phyloP scores from a whole-genome alignment of 108 stramenopile species.

The Pseudonitzschia delicatissima region DNA sequence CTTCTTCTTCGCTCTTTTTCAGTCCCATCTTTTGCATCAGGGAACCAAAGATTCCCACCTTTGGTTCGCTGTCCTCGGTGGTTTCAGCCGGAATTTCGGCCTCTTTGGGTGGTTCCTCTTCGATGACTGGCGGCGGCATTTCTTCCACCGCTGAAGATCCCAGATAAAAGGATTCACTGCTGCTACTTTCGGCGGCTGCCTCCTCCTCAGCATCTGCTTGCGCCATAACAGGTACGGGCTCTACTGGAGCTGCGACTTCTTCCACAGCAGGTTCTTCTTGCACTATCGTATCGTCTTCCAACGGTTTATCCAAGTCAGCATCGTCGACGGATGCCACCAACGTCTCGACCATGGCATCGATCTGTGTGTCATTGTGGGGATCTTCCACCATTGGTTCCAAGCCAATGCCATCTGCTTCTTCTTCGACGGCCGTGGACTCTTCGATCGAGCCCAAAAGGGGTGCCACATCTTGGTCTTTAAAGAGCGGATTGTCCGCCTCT shows the following conservation, averaged over 20 bases:
- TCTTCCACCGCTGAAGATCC: conserved; percentile 9
- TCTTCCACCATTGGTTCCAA: conserved; percentile 1
- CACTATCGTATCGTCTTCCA: neutral
- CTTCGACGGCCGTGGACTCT: neutral
- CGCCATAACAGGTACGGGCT: neutral
- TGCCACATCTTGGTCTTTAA: neutral
- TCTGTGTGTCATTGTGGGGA: neutral
- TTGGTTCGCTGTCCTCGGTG: neutral
- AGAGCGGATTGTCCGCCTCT: conserved; percentile 15
- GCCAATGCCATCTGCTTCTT: neutral
- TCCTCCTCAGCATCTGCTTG: neutral
- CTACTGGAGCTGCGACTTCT: neutral
- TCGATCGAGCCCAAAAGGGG: too few species aligned
- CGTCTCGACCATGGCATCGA: conserved; percentile 10
- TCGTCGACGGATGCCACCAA: conserved; percentile 5
- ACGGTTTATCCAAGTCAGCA: neutral
- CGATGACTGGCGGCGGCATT: neutral
- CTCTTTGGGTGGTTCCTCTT: neutral
- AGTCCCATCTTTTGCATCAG: neutral
- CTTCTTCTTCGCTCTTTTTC: neutral
- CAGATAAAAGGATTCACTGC: neutral
- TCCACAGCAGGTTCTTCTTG: neutral
- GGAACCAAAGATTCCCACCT: neutral
- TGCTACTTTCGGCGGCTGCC: neutral
- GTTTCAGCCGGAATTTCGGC: neutral